Conservation (phyloP, 352 stramenopile genomes). For the Phytopythium boreale region DNA sequence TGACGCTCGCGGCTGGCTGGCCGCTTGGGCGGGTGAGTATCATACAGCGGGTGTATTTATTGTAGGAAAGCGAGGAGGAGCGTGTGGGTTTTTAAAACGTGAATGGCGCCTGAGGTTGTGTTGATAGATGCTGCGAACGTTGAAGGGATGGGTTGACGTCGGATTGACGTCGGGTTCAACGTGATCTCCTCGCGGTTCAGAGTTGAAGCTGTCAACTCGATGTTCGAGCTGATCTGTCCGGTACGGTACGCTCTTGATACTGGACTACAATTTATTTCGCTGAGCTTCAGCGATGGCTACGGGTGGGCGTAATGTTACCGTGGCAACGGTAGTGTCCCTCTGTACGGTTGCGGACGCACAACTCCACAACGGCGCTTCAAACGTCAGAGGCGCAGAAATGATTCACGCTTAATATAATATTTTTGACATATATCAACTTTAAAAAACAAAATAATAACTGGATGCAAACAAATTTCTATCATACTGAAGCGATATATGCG, state of each 20-base stretch:
- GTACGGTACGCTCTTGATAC: neutral
- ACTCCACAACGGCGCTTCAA: neutral
- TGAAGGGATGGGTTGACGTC: too few relatives aligned
- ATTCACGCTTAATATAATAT: neutral
- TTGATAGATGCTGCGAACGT: neutral
- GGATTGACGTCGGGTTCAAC: neutral
- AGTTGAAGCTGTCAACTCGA: neutral
- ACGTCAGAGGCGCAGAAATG: neutral
- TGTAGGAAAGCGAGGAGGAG: neutral
- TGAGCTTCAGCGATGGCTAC: neutral
- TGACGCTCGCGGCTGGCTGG: neutral
- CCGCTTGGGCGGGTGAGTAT: neutral
- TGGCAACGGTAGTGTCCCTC: neutral
- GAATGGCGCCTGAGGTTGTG: neutral
- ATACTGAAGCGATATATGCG: too few relatives aligned
- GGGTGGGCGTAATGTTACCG: neutral
- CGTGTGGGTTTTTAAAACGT: neutral
- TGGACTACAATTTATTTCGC: neutral
- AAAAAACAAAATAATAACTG: too few relatives aligned
- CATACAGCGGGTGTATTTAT: slow-evolving; percentile 3
- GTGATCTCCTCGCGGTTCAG: neutral
- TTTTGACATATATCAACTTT: neutral
- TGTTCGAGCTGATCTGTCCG: neutral
- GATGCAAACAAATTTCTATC: too few relatives aligned
- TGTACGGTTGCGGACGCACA: neutral